Base-by-base conservation (phyloP, 148 eudicot species). In the Chenopodium berlandieri region DNA sequence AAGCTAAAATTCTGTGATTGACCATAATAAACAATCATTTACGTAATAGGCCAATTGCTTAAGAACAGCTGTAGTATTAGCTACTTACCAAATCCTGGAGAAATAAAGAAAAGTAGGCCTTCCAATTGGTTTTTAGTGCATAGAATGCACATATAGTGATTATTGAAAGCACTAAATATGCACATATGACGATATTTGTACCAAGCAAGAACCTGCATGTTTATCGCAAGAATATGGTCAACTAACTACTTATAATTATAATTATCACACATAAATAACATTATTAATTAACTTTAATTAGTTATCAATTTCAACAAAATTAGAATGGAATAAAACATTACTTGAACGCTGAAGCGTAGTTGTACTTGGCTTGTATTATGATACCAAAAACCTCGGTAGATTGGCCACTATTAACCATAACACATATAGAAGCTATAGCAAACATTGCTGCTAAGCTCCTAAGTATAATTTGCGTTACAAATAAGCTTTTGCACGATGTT, bases 261-360 rank as follows among this genome's bases (percentile, higher is more conserved):
- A 6, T 5, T 40, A 40, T 6, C 1, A 5, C 44, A 40, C 7
- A 40, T 40, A 40, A 40, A 40, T 7, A 40, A 40, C 44, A 40
- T 5, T 40, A 40, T 40, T 40, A 40, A 40, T 40, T 5, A 6
- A 6, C 44, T 40, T 40, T 40, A 40, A 40, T 40, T 40, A 40
- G 44, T 40, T 40, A 5, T 40, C 7, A 5, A 40, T 40, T 40
- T 40, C 6, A 40, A 40, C 7, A 32, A 74, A 50, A 14, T 1
- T 25, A 16, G 23, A 32, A 7, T 40, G 6, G 44, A 6, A 40
- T 40, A 64, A 56, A 62, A 32, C 0, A 23, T 25, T 44, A 84
- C 86, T 81, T 84, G 78, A 84, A 84, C 40, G 86, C 86, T 7
- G 78, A 76, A 76, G 86, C 50, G 70, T 84, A 84, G 73, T 20